Evolutionary conservation across 1,284 basidiomycete species (phyloP), one percentile per base, ranked within the genome.

Genomic region (Austropuccinia psidii): DNA sequence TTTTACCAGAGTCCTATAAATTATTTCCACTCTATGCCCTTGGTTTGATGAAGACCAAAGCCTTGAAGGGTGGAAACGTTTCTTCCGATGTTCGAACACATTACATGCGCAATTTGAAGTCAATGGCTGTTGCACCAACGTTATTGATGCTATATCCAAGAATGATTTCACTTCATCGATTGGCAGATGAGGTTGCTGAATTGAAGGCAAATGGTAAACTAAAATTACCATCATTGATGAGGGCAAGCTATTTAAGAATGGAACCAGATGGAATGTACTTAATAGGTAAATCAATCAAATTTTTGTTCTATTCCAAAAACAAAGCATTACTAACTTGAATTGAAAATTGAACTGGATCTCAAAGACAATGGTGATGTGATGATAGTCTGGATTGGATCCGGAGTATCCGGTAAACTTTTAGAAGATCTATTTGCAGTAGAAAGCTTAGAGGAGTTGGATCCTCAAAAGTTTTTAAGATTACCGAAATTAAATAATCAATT

Each of bases 1-100:
- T 99, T 76, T 86, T 98, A 39, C 96, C 96, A 0, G 96, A 98
- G 82, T 89, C 89, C 1, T 95, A 94, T 85, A 90, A 91, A 80
- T 85, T 90, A 1, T 84, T 98, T 67, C 93, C 94, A 0, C 84
- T 94, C 19, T 95, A 90, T 79, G 86, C 87, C 1, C 84, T 98
- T 6, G 89, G 88, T 6, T 86, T 98, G 75, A 86, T 90, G 75
- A 99, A 99, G 83, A 87, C 86, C 75, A 96, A 97, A 81, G 87
- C 93, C 31, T 82, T 98, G 54, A 96, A 98, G 87, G 91, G 93
- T 87, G 88, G 90, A 60, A 89, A 87, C 78, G 93, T 98, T 55
- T 88, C 91, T 4, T 89, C 93, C 17, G 96, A 98, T 78, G 92
- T 96, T 21, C 89, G 96, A 69, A 91, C 92, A 74, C 91, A 89